Conservation (phyloP, 495 filamentous ascomycete genomes). For the Sabuloglossum arenarium region DNA sequence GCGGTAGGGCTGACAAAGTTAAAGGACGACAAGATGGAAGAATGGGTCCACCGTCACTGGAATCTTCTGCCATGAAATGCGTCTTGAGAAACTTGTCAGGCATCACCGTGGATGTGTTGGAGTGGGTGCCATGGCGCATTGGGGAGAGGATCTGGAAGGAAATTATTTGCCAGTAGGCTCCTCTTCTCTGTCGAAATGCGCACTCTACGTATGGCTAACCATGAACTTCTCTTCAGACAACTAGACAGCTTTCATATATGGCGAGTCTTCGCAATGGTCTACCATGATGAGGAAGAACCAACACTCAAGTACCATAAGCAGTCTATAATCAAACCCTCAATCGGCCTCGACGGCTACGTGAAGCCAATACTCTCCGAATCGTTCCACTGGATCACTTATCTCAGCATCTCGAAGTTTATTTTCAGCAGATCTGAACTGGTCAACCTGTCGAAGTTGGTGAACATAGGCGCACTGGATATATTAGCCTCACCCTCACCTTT, state of each 20-base stretch:
- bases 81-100: slow-evolving; percentile 5
- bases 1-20: not conserved
- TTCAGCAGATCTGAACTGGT: slow-evolving; percentile 9
- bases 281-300: slow-evolving; percentile 6
- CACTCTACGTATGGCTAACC: not conserved
- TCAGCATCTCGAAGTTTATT: slow-evolving; percentile 11
- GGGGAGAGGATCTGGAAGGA: slow-evolving; percentile 10
- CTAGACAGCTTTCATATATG: slow-evolving; percentile 13
- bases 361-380: slow-evolving; percentile 7
- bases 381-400: slow-evolving; percentile 11
- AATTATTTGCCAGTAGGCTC: slow-evolving; percentile 1
- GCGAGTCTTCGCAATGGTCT: slow-evolving; percentile 11
- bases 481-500: not conserved
- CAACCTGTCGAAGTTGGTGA: slow-evolving; percentile 10
- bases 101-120: slow-evolving; percentile 11
- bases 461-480: slow-evolving; percentile 12
- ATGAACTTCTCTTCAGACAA: slow-evolving; percentile 3
- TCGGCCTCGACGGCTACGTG: slow-evolving; percentile 8
- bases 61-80: slow-evolving; percentile 8
- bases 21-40: not conserved
- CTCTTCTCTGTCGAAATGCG: not conserved
- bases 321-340: slow-evolving; percentile 5
- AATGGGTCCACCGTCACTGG: slow-evolving; percentile 12
- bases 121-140: slow-evolving; percentile 9
- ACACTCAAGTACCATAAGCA: slow-evolving; percentile 6